Base-by-base conservation (phyloP, 192 early-diverging fungal species). In the Gorgonomyces haynaldii region DNA sequence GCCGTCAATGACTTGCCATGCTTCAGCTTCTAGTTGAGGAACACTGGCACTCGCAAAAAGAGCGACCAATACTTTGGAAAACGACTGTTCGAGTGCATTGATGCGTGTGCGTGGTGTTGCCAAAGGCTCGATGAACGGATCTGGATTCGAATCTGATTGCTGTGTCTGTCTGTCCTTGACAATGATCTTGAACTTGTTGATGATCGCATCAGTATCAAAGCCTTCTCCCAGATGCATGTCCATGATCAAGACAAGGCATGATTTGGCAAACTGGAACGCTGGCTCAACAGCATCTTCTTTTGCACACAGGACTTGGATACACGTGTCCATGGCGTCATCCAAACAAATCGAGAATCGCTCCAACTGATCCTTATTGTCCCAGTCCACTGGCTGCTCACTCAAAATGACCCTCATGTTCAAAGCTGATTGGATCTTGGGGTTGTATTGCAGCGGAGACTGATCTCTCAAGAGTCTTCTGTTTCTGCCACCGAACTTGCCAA, bases 401-500 rank as follows among this genome's bases (percentile, higher is more conserved):
- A n/a, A n/a, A n/a, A n/a, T n/a, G n/a, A n/a, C n/a, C n/a, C n/a
- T n/a, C n/a, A n/a, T n/a, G n/a, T n/a, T n/a, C n/a, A 8, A 49
- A 26, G 7, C 4, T 12, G n/a, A 36, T 5, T 9, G 46, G 23
- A 35, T 49, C 46, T 0, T 24, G 21, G 28, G 15, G 16, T 49
- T 36, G 13, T 21, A 20, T 10, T 3, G 16, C 7, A 52, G 25
- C 2, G 40, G 21, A 4, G 50, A 76, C 13, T 84, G 78, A 28
- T 79, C 81, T 42, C 79, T 76, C 16, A 97, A 63, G 70, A 90
- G 79, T 25, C 87, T 67, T 35, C 94, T 76, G 62, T 99, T 99
- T 20, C 91, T 67, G 1, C 96, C 96, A n/a, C 96, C 96, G 23
- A 99, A 78, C 59, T 98, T 97, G 6, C 96, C 96, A 0, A 99